A percentile compares a stretch with the other conserved stretches of the same genome.
Conservation (phyloP, 345 rosid species). For the Euclidium syriacum region DNA sequence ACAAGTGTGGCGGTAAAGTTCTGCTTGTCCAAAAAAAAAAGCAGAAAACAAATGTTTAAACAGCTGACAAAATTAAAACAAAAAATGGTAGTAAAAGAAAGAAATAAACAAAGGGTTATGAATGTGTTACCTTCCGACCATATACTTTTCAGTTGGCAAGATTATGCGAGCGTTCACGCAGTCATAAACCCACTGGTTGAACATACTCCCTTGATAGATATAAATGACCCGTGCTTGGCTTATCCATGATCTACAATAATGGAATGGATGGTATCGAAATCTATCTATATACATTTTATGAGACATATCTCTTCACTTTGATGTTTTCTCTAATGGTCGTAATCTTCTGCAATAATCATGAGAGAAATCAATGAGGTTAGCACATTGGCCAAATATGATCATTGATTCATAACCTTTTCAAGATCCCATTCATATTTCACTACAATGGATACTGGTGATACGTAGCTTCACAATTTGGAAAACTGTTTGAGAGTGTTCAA, state of each 20-base stretch:
- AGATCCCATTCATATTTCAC: no score
- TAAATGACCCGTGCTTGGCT: slow-evolving; percentile 76
- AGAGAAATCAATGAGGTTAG: no score
- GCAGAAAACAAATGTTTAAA: neutral
- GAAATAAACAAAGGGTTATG: neutral
- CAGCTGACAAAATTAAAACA: neutral
- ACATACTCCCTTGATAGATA: slow-evolving; percentile 81
- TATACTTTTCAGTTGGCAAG: slow-evolving; percentile 64
- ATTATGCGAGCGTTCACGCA: slow-evolving; percentile 69
- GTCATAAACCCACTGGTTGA: slow-evolving; percentile 94
- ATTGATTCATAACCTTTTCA: no score
- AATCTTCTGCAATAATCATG: no score
- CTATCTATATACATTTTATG: neutral
- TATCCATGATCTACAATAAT: slow-evolving; percentile 74
- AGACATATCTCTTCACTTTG: no score
- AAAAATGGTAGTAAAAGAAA: neutral
- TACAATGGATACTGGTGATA: no score
- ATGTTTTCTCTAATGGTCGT: no score
- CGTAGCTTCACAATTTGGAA: no score
- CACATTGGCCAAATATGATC: no score
- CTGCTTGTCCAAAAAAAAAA: slow-evolving; percentile 31
- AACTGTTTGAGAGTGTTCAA: no score
- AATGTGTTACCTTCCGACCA: slow-evolving; percentile 69
- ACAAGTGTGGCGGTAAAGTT: slow-evolving; percentile 81
- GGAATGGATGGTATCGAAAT: neutral